Conservation (phyloP, 75 land plant genomes). For the Cunninghamia lanceolata region DNA sequence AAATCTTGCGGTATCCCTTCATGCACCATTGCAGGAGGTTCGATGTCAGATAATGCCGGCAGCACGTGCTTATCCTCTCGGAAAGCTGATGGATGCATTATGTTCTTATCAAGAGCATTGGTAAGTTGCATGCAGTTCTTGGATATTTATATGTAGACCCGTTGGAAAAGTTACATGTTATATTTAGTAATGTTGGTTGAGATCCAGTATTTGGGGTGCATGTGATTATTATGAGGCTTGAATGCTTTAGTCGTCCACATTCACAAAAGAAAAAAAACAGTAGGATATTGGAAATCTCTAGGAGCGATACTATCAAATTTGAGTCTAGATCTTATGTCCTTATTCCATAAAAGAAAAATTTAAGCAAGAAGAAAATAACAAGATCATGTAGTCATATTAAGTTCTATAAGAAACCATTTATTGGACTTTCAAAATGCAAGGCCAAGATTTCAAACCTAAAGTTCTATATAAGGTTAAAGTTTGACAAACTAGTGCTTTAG, state of each 20-base stretch:
- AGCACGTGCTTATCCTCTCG: slow-evolving; percentile 88
- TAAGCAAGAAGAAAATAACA: not conserved
- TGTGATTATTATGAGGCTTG: not conserved
- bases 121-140: slow-evolving; percentile 24
- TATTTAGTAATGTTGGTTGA: not conserved
- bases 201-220: not conserved
- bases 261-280: not conserved
- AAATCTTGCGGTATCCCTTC: slow-evolving; percentile 94
- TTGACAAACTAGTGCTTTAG: not conserved
- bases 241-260: not conserved
- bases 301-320: not conserved
- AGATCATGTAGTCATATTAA: not conserved
- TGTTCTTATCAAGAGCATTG: slow-evolving; percentile 67
- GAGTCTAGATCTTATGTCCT: not conserved
- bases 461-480: not conserved
- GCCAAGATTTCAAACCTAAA: not conserved
- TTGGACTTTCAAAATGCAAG: not conserved
- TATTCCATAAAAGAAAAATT: not conserved
- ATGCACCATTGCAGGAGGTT: slow-evolving; percentile 96
- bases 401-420: not conserved
- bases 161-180: not conserved
- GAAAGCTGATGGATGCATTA: slow-evolving; percentile 77
- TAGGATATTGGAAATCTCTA: not conserved
- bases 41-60: slow-evolving; percentile 98
- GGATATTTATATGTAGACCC: not conserved